phyloP scores from a whole-genome alignment of 1,139 yeast species.

The Kazachstania sp. region DNA sequence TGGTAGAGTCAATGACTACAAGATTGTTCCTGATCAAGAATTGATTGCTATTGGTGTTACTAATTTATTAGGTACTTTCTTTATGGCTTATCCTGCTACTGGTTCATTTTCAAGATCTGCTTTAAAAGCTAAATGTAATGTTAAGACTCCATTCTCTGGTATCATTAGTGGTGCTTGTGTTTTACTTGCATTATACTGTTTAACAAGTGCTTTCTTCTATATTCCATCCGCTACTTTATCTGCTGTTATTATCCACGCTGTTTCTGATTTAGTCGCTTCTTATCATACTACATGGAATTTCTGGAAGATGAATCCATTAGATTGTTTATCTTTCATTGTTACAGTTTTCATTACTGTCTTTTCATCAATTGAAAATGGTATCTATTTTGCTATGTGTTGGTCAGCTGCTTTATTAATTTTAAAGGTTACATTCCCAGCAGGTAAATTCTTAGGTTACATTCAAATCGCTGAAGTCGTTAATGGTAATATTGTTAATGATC shows the following conservation, averaged over 20 bases:
- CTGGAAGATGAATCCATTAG: constrained; percentile 71
- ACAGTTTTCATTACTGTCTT: constrained; percentile 78
- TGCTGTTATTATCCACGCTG: constrained; percentile 94
- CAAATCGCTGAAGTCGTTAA: constrained; percentile 60
- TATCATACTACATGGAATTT: constrained; percentile 65
- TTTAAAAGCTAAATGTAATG: constrained; percentile 90
- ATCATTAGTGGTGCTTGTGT: constrained; percentile 86
- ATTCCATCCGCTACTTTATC: constrained; percentile 83
- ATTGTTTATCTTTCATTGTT: constrained; percentile 63
- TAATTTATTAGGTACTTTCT: constrained; percentile 83
- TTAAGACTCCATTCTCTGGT: constrained; percentile 90
- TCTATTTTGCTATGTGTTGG: constrained; percentile 83
- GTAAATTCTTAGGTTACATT: constrained; percentile 74
- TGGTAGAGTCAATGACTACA: constrained; percentile 86
- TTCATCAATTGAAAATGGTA: constrained; percentile 76
- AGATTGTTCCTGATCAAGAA: constrained; percentile 88
- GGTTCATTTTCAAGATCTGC: constrained; percentile 96
- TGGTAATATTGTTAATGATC: constrained; percentile 36
- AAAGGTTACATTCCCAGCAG: constrained; percentile 72
- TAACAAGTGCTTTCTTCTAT: constrained; percentile 75
- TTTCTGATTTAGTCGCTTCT: constrained; percentile 71
- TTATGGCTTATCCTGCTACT: constrained; percentile 91
- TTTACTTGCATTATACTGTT: constrained; percentile 71
- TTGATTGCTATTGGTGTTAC: constrained; percentile 90
- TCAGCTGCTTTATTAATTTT: constrained; percentile 67